Percentiles rank a stretch among this genome's conserved stretches.
These are phyloP conservation scores for Pinguiococcus pyrenoidosus DNA, from an alignment of 108 stramenopile genomes.

Conservation along the genomic window DNA sequence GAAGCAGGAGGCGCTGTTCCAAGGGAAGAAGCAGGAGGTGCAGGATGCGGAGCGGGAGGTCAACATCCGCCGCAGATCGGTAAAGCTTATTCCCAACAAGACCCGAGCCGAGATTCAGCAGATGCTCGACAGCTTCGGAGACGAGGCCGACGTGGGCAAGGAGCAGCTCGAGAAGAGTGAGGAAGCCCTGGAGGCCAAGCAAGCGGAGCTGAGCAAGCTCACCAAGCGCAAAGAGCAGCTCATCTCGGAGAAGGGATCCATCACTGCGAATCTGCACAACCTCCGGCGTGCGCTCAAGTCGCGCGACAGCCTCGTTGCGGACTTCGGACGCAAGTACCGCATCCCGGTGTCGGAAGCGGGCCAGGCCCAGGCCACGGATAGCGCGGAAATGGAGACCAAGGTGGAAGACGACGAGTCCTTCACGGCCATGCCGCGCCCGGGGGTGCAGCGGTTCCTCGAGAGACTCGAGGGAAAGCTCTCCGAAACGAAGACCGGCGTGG, in stretches of 20 bases:
- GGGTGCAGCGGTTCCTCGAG: too few species aligned
- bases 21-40: not conserved
- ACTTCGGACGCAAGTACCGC: not conserved
- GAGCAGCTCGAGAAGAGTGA: constrained; percentile 6
- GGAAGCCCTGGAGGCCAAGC: constrained; percentile 1
- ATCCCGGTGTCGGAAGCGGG: not conserved
- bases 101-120: too few species aligned
- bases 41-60: constrained; percentile 12
- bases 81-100: too few species aligned
- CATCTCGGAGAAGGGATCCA: not conserved
- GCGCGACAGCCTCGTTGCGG: not conserved
- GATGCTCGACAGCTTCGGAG: too few species aligned
- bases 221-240: not conserved
- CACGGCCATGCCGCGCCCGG: too few species aligned
- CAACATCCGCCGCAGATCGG: too few species aligned
- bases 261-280: not conserved
- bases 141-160: too few species aligned
- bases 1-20: constrained; percentile 10
- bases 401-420: constrained; percentile 1
- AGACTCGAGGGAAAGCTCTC: too few species aligned
- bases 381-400: constrained; percentile 2
- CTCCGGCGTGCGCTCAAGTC: not conserved
- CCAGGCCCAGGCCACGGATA: not conserved
- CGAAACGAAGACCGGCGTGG: too few species aligned
- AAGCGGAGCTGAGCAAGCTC: not conserved